phyloP scores from a whole-genome alignment of 108 stramenopile species.

The Nannochloropsis gaditana region DNA sequence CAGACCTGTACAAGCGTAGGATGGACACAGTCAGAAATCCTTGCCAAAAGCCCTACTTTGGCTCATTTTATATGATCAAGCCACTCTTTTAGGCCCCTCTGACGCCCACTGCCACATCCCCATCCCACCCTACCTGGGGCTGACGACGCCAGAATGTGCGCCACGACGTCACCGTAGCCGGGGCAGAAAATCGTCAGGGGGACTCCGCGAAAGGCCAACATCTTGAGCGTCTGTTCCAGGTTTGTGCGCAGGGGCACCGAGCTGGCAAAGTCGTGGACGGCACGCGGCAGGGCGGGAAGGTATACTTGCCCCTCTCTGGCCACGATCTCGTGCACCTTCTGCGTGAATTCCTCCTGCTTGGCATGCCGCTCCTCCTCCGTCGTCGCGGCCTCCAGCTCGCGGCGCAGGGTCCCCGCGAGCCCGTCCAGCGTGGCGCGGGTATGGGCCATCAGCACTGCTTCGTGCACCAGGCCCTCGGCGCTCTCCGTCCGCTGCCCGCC shows the following conservation, averaged over 20 bases:
- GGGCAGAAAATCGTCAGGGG: constrained; percentile 29
- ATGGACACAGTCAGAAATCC: no score
- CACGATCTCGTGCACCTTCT: background rate
- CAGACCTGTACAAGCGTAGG: background rate
- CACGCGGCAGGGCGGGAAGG: background rate
- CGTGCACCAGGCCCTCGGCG: background rate
- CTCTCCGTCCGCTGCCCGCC: background rate
- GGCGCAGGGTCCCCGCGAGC: background rate
- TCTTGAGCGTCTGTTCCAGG: background rate
- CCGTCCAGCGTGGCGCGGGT: constrained; percentile 2
- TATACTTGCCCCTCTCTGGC: constrained; percentile 8
- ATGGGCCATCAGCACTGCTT: background rate
- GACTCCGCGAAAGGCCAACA: constrained; percentile 6
- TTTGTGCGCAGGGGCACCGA: background rate
- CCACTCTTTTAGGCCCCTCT: no score
- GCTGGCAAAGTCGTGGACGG: background rate
- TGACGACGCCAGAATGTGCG: background rate
- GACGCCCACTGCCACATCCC: no score
- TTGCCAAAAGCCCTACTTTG: no score
- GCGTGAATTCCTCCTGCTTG: background rate
- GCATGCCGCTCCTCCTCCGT: background rate
- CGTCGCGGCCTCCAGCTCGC: background rate
- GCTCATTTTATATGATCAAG: no score
- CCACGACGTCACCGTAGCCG: constrained; percentile 33
- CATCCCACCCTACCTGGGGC: background rate